Base-by-base conservation (phyloP, 305 asterid species). In the Andrographis paniculata region DNA sequence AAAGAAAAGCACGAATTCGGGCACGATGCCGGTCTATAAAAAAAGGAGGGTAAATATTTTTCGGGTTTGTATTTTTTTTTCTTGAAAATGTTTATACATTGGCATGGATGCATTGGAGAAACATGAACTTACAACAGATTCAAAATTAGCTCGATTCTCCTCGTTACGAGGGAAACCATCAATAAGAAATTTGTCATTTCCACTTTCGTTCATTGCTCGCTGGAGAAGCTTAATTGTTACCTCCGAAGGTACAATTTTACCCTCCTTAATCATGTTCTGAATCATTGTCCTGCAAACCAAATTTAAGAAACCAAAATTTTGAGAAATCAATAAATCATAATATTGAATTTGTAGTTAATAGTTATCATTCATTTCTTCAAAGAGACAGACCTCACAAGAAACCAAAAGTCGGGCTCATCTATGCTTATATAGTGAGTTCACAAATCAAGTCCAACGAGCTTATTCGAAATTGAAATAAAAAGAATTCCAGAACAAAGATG, bases 111-210 rank as follows among this genome's bases (percentile, higher is more conserved):
- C n/a, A 16, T 6, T n/a, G 18, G 37, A 6, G 23, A 30, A 16
- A 36, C 15, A 12, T 30, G 55, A 35, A 74, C 93, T 77, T 64
- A 84, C 95, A 8, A 82, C 95, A 42, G 70, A 58, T 78, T 84
- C 97, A 64, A 84, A 88, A 51, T 88, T 87, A 23, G 94, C 94
- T 58, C 95, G 95, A 52, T 88, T 88, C 72, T 88, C 97, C 79
- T 88, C 97, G 60, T 84, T 88, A 45, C 97, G 95, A 53, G 95
- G 97, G 70, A 88, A 88, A 14, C 97, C 97, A 58, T 88, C 97
- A 50, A 88, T 84, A 22, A 88, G 95, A 65, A 88, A 88, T 60
- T 88, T 88, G 75, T 88, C 87, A 14, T 88, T 88, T 45, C 58
- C 87, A 39, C 47, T 77, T 70, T 84, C 94, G 55, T 48, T 48